Base-by-base conservation (phyloP, 768 basidiomycete genomes). In the Macrocybe gigantea region DNA sequence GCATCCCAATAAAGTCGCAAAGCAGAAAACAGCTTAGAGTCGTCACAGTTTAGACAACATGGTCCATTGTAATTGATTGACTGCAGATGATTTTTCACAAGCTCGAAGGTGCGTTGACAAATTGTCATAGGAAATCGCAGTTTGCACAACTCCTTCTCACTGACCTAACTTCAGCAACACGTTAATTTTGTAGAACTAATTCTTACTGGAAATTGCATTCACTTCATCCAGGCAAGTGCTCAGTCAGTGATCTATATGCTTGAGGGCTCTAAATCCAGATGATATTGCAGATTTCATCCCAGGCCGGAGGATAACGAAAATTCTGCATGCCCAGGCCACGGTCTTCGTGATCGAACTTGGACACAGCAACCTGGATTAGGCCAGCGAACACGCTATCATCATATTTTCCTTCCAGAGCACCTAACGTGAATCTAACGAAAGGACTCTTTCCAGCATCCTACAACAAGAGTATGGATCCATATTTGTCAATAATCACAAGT, bases 21-120 rank as follows among this genome's bases (percentile, higher is more conserved):
- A 1, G 56, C 39, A 0, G 58, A 34, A 10, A 55, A 49, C 0
- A 72, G 56, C 48, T 71, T 68, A 2, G 69, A 69, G 46, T 72
- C 69, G 41, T 73, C 69, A 32, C 62, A 67, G 36, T 54, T 56
- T 0, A 71, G 48, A 5, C 47, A 60, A 7, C 66, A 41, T 0
- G 63, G 70, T 0, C 62, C 68, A 10, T 42, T 33, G 22, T 59
- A 63, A 9, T 44, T 36, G 5, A 63, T 12, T 11, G 46, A 47
- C 0, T 14, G 13, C 4, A 65, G 49, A 31, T 63, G 53, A 5
- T 60, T 41, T 1, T 10, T 12, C 0, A 47, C 64, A 0, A 51
- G 49, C 7, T 53, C 43, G 44, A 64, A 65, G 3, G 51, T 60
- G 1, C 47, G 41, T 1, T 52, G 47, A 12, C 45, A 47, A n/a